Evolutionary conservation across 2,329 filamentous ascomycete genomes (phyloP).

Genomic region (Venturia effusa): DNA sequence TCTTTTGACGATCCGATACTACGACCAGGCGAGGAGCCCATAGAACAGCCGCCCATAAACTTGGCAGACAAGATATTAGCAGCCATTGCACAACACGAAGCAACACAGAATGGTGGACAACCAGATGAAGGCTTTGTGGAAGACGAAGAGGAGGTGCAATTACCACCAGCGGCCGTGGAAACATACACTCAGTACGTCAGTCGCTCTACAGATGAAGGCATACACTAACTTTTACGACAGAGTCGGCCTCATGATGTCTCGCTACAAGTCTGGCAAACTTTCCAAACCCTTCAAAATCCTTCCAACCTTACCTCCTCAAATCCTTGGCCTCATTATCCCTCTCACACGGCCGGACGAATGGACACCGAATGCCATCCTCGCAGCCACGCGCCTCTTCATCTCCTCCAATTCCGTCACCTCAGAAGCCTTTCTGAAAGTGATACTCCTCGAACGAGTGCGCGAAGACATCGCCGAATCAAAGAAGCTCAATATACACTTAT

Average conservation of each 20-base stretch:
- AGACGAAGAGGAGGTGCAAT: conserved; percentile 65
- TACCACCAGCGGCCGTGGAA: conserved; percentile 85
- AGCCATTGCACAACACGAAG: conserved; percentile 88
- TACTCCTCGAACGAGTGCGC: conserved; percentile 81
- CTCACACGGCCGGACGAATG: conserved; percentile 64
- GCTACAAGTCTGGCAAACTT: conserved; percentile 92
- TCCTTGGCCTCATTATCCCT: conserved; percentile 58
- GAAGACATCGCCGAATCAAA: conserved; percentile 72
- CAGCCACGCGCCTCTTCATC: conserved; percentile 86
- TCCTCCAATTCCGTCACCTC: conserved; percentile 70
- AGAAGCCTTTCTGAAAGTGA: conserved; percentile 75
- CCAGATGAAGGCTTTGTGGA: conserved; percentile 28
- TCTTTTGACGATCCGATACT: conserved; percentile 64
- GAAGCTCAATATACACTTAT: conserved; percentile 91
- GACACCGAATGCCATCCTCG: conserved; percentile 75
- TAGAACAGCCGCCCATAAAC: conserved; percentile 38
- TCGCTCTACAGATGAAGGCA: conserved; percentile 9
- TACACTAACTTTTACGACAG: conserved; percentile 29
- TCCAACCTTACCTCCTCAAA: conserved; percentile 86
- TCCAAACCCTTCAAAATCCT: conserved; percentile 98
- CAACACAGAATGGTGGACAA: conserved; percentile 35
- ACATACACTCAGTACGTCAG: conserved; percentile 70
- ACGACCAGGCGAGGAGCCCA: conserved; percentile 21
- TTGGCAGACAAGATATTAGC: conserved; percentile 86
- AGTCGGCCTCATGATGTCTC: conserved; percentile 76